Evolutionary conservation across 2,329 filamentous ascomycete genomes (phyloP).

Genomic region (Fusarium tuaranense): DNA sequence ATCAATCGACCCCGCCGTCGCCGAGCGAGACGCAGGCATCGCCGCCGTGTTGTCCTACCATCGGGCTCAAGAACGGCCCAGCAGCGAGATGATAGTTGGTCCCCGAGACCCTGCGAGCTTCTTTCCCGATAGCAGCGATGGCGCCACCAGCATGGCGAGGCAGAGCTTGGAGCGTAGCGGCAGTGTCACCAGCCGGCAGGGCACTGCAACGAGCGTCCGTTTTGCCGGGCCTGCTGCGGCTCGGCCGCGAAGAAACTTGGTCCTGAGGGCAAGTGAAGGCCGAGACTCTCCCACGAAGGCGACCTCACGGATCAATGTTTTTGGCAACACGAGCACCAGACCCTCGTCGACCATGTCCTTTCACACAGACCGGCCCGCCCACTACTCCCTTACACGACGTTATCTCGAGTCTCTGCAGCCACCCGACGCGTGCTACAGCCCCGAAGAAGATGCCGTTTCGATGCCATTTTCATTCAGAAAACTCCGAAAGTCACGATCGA

Average conservation of each 20-base stretch:
- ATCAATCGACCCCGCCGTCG: constrained; percentile 61
- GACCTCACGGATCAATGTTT: constrained; percentile 13
- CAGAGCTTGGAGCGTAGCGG: constrained; percentile 23
- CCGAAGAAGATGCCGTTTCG: constrained; percentile 61
- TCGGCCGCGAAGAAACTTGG: constrained; percentile 44
- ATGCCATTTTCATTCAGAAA: constrained; percentile 61
- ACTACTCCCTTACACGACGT: constrained; percentile 36
- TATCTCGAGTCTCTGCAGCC: constrained; percentile 44
- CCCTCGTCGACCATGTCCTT: constrained; percentile 32
- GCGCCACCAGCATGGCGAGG: constrained; percentile 28
- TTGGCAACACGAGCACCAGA: constrained; percentile 25
- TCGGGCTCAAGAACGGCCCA: constrained; percentile 58
- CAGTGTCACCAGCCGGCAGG: constrained; percentile 34
- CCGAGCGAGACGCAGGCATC: constrained; percentile 70
- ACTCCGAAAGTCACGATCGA: constrained; percentile 67
- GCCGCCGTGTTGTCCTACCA: constrained; percentile 72
- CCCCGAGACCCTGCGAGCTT: constrained; percentile 41
- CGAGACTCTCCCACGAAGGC: constrained; percentile 21
- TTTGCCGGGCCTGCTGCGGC: constrained; percentile 58
- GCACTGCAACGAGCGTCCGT: constrained; percentile 60
- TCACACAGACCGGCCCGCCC: constrained; percentile 10
- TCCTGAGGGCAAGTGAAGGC: constrained; percentile 46
- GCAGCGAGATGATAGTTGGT: constrained; percentile 21
- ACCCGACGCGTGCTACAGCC: constrained; percentile 58
- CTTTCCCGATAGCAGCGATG: constrained; percentile 36